Percentiles rank a stretch among this genome's conserved stretches.
phyloP scores from a whole-genome alignment of 352 stramenopile species.

The Pythium phragmiticola region DNA sequence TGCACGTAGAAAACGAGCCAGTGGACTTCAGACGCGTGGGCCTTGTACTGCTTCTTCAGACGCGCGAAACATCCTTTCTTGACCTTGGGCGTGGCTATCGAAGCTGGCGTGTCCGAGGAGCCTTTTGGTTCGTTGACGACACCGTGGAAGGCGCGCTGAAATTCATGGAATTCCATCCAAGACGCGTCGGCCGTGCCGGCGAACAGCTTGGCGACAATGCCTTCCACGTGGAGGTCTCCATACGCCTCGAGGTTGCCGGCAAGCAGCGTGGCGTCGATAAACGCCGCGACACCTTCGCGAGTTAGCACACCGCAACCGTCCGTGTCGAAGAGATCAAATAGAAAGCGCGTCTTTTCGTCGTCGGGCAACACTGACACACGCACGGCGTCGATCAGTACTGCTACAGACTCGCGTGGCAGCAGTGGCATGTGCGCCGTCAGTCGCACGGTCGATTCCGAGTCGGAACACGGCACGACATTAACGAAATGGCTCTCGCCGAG shows the following conservation, averaged over 20 bases:
- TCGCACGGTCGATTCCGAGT: no score
- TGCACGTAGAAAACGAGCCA: constrained; percentile 47
- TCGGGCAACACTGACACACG: constrained; percentile 42
- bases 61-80: constrained; percentile 17
- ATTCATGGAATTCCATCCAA: constrained; percentile 59
- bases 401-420: constrained; percentile 55
- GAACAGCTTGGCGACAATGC: constrained; percentile 56
- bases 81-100: constrained; percentile 16
- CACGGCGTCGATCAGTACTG: constrained; percentile 54
- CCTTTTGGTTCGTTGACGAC: constrained; percentile 7
- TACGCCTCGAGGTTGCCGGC: constrained; percentile 50
- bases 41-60: constrained; percentile 41
- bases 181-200: constrained; percentile 30
- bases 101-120: no score
- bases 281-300: constrained; percentile 44
- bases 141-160: constrained; percentile 43
- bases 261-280: constrained; percentile 56
- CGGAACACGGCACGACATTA: neutral
- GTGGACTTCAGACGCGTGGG: constrained; percentile 44
- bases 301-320: constrained; percentile 46
- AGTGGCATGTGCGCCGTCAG: constrained; percentile 8
- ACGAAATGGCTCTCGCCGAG: constrained; percentile 4
- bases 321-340: constrained; percentile 71
- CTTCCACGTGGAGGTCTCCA: constrained; percentile 45
- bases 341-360: constrained; percentile 55